phyloP scores from a whole-genome alignment of 192 early-diverging fungal genomes.

The Coemansia sp. region DNA sequence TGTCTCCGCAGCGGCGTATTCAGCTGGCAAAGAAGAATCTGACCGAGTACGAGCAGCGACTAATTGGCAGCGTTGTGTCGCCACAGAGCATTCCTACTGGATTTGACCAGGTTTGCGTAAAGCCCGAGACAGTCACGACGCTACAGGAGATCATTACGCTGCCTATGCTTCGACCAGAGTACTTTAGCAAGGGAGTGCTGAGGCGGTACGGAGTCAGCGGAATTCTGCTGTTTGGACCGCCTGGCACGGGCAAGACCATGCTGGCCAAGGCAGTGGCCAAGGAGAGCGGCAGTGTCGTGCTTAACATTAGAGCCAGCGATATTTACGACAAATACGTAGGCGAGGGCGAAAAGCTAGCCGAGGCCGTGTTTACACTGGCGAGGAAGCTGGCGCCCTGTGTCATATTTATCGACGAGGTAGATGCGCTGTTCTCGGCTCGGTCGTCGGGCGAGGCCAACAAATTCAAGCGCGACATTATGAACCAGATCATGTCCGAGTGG shows the following conservation, averaged over 20 bases:
- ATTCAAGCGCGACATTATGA: conserved; percentile 78
- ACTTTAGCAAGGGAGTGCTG: conserved; percentile 72
- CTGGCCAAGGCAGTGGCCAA: conserved; percentile 84
- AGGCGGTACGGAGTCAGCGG: conserved; percentile 70
- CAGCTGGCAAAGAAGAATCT: conserved; percentile 51
- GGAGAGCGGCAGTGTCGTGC: conserved; percentile 73
- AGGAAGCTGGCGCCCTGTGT: conserved; percentile 92
- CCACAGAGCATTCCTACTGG: conserved; percentile 58
- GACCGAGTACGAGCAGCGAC: conserved; percentile 71
- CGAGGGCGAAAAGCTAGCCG: conserved; percentile 95
- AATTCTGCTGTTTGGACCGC: conserved; percentile 82
- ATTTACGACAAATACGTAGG: conserved; percentile 90
- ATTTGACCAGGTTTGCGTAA: conserved; percentile 77
- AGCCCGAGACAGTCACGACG: conserved; percentile 75
- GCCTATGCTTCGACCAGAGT: conserved; percentile 73
- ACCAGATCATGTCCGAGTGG: conserved; percentile 98
- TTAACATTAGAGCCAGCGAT: conserved; percentile 76
- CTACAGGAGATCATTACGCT: conserved; percentile 84
- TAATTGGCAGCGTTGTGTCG: conserved; percentile 79
- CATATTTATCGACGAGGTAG: conserved; percentile 96
- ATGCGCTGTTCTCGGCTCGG: conserved; percentile 81
- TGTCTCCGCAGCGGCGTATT: conserved; percentile 45
- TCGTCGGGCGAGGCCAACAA: conserved; percentile 58
- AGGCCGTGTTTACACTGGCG: conserved; percentile 90
- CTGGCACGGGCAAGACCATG: conserved; percentile 87